phyloP scores from a whole-genome alignment of 108 stramenopile genomes.

The Skeletonema marinoi region DNA sequence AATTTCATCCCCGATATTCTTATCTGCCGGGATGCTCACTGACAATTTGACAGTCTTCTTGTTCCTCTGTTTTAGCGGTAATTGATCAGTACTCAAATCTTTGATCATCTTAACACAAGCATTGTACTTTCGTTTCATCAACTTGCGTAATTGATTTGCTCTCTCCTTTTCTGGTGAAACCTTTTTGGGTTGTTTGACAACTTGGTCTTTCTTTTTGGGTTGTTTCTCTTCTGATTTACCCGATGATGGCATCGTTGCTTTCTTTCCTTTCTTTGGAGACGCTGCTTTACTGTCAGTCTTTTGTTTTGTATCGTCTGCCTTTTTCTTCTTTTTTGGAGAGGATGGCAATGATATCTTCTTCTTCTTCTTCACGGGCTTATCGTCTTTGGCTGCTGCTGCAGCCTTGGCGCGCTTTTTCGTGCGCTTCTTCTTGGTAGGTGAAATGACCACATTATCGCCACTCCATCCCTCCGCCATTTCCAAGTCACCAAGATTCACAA shows the following conservation, averaged over 20 bases:
- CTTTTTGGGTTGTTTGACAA: conserved; percentile 17
- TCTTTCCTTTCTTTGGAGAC: background rate
- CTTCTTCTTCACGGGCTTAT: conserved; percentile 14
- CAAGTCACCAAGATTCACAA: conserved; percentile 86
- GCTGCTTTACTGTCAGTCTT: background rate
- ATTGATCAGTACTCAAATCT: conserved; percentile 60
- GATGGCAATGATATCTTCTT: conserved; percentile 3
- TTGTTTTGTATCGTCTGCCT: conserved; percentile 8
- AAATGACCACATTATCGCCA: conserved; percentile 56
- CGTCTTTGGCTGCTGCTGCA: conserved; percentile 7
- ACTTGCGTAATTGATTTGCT: conserved; percentile 13
- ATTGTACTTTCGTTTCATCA: conserved; percentile 37
- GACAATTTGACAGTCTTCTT: conserved; percentile 55
- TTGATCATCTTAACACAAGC: conserved; percentile 58
- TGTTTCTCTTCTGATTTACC: conserved; percentile 7
- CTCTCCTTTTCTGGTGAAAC: conserved; percentile 29
- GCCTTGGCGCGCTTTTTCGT: background rate
- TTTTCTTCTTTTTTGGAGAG: conserved; percentile 14
- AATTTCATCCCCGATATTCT: conserved; percentile 71
- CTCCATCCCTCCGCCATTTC: conserved; percentile 83
- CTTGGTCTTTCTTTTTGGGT: conserved; percentile 19
- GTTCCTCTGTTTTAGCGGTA: conserved; percentile 59
- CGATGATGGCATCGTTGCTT: background rate
- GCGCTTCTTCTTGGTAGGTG: conserved; percentile 7
- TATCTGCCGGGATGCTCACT: conserved; percentile 65